These are phyloP conservation scores for Auricularia sp. DNA, from an alignment of 768 basidiomycete genomes.

Conservation along the genomic window DNA sequence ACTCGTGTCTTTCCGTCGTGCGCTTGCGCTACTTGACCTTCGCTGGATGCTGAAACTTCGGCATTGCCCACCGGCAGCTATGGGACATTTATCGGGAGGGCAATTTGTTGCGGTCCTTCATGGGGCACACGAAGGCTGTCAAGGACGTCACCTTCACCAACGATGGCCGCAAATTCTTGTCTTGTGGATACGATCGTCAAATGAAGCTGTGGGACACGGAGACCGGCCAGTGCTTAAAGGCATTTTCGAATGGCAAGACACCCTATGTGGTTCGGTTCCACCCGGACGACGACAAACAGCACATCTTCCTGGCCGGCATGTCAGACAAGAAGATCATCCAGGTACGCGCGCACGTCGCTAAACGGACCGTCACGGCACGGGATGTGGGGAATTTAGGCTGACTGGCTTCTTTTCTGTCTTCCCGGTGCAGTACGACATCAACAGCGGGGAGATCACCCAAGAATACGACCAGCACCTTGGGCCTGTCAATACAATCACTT, in stretches of 20 bases:
- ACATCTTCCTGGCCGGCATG: slow-evolving; percentile 97
- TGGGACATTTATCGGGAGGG: slow-evolving; percentile 98
- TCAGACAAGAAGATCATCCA: slow-evolving; percentile 99
- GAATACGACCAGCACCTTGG: slow-evolving; percentile 99
- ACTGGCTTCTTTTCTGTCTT: not conserved
- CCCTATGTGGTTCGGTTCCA: slow-evolving; percentile 94
- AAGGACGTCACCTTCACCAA: slow-evolving; percentile 96
- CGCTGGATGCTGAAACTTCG: not conserved
- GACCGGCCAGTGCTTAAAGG: slow-evolving; percentile 93
- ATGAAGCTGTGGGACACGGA: slow-evolving; percentile 99
- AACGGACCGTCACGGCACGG: not conserved
- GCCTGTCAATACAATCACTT: slow-evolving; percentile 97
- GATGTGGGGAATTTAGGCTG: not conserved
- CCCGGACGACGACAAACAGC: slow-evolving; percentile 91
- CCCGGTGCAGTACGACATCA: slow-evolving; percentile 75
- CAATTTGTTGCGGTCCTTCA: slow-evolving; percentile 93
- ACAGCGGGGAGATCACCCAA: slow-evolving; percentile 89
- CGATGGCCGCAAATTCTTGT: slow-evolving; percentile 80
- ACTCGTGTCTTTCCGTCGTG: not conserved
- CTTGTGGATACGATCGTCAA: slow-evolving; percentile 89
- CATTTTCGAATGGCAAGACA: slow-evolving; percentile 96
- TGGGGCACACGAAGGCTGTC: slow-evolving; percentile 93
- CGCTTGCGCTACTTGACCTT: too few species aligned
- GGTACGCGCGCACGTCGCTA: slow-evolving; percentile 34
- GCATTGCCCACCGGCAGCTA: slow-evolving; percentile 40